These are phyloP conservation scores for Alectoria sarmentosa DNA, from an alignment of 495 filamentous ascomycete species.

Conservation along the genomic window DNA sequence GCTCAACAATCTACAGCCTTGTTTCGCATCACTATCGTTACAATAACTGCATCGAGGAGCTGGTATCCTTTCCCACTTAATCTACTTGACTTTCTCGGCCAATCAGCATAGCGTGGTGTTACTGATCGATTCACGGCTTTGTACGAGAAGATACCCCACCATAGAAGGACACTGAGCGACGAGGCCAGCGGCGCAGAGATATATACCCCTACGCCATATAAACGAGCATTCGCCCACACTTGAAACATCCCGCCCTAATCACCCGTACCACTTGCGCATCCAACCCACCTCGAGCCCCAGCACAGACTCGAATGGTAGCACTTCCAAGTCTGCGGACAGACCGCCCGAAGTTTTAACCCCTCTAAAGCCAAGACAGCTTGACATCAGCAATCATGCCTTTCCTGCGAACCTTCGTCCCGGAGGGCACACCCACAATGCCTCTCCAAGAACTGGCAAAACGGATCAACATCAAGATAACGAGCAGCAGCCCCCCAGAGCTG, in stretches of 20 bases:
- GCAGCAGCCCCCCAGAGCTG: slow-evolving; percentile 61
- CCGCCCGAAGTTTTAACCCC: slow-evolving; percentile 2
- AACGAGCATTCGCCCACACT: background rate
- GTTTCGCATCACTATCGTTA: slow-evolving; percentile 16
- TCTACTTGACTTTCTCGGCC: background rate
- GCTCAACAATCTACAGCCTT: slow-evolving; percentile 7
- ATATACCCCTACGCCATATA: slow-evolving; percentile 3
- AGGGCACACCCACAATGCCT: slow-evolving; percentile 19
- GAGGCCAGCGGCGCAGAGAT: background rate
- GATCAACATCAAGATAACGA: slow-evolving; percentile 63
- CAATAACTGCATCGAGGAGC: slow-evolving; percentile 15
- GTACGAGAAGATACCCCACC: slow-evolving; percentile 9
- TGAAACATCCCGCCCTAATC: background rate
- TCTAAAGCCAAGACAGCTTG: background rate
- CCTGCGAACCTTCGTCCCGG: slow-evolving; percentile 22
- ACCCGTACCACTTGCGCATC: background rate
- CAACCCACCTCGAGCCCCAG: background rate
- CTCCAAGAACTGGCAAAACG: slow-evolving; percentile 50
- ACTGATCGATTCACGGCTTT: background rate
- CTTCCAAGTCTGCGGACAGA: slow-evolving; percentile 3
- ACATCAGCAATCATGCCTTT: slow-evolving; percentile 21
- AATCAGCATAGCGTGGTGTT: slow-evolving; percentile 18
- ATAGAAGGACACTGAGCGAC: slow-evolving; percentile 4
- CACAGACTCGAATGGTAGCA: slow-evolving; percentile 13
- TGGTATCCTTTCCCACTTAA: slow-evolving; percentile 15